phyloP scores from a whole-genome alignment of 345 rosid species.

The Nasturtium officinale region DNA sequence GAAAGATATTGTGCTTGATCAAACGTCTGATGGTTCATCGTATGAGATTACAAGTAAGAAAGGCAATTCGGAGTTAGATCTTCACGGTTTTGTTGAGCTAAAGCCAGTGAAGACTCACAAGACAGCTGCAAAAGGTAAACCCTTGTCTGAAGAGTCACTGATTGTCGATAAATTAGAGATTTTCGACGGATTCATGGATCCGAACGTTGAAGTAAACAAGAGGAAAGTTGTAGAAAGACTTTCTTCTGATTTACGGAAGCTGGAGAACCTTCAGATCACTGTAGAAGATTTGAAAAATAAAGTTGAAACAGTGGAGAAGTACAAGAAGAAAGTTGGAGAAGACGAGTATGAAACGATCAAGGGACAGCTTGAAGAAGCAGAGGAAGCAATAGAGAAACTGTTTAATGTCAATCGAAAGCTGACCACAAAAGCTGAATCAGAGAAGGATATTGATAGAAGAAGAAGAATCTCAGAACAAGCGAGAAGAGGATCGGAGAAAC shows the following conservation, averaged over 20 bases:
- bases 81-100: constrained; percentile 59
- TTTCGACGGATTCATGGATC: constrained; percentile 57
- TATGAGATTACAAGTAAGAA: constrained; percentile 63
- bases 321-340: constrained; percentile 53
- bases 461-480: constrained; percentile 70
- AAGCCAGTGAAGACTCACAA: constrained; percentile 50
- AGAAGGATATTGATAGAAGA: constrained; percentile 46
- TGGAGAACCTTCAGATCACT: constrained; percentile 80
- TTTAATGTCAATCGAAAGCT: constrained; percentile 64
- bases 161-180: constrained; percentile 65
- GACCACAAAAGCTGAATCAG: constrained; percentile 54
- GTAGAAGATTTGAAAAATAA: constrained; percentile 75
- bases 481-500: constrained; percentile 76
- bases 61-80: constrained; percentile 54
- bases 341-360: constrained; percentile 64
- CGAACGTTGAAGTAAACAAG: constrained; percentile 53
- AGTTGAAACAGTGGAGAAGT: constrained; percentile 65
- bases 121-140: constrained; percentile 44
- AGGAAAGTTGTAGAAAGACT: constrained; percentile 81
- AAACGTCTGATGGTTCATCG: constrained; percentile 79
- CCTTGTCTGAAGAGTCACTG: constrained; percentile 65
- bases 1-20: constrained; percentile 94
- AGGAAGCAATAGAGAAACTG: constrained; percentile 62
- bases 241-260: constrained; percentile 77
- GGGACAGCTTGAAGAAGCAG: constrained; percentile 85